Percentiles rank a stretch among this genome's conserved stretches.
These are phyloP conservation scores for Ascomycota sp. DNA, from an alignment of 2,329 filamentous ascomycete species.

Conservation along the genomic window DNA sequence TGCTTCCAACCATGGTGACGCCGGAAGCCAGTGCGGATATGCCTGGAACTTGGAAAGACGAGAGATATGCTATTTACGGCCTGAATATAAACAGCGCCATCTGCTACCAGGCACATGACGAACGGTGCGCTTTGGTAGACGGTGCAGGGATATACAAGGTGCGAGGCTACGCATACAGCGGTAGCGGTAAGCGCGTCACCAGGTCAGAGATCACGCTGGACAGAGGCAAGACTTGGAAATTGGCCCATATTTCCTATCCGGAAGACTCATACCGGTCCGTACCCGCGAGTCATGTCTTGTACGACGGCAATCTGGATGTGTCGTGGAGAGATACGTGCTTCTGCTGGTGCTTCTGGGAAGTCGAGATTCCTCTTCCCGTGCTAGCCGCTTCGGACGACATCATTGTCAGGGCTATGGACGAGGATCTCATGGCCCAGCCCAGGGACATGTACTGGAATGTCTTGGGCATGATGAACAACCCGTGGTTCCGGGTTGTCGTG, in stretches of 20 bases:
- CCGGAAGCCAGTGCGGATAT: constrained; percentile 59
- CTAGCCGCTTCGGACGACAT: constrained; percentile 46
- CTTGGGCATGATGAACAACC: constrained; percentile 94
- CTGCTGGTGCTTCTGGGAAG: constrained; percentile 82
- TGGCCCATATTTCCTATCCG: constrained; percentile 58
- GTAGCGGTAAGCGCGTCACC: constrained; percentile 64
- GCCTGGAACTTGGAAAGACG: constrained; percentile 63
- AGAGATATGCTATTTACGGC: constrained; percentile 82
- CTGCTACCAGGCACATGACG: constrained; percentile 58
- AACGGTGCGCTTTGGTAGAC: constrained; percentile 31
- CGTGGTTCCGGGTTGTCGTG: constrained; percentile 70
- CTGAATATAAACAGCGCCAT: constrained; percentile 70
- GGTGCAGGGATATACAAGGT: constrained; percentile 35
- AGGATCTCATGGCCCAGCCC: constrained; percentile 66
- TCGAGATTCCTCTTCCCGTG: constrained; percentile 41
- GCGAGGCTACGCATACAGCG: constrained; percentile 70
- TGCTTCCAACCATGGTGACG: constrained; percentile 66
- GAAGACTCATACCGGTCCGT: constrained; percentile 59
- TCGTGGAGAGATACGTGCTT: constrained; percentile 62
- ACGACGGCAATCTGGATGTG: constrained; percentile 58
- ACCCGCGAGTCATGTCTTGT: constrained; percentile 39
- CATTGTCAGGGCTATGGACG: constrained; percentile 72
- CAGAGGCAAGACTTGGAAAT: constrained; percentile 55
- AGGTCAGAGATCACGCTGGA: constrained; percentile 68
- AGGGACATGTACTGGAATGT: constrained; percentile 93